These are phyloP conservation scores for Theileria sp. DNA, from an alignment of 169 alveolate species.

Conservation along the genomic window DNA sequence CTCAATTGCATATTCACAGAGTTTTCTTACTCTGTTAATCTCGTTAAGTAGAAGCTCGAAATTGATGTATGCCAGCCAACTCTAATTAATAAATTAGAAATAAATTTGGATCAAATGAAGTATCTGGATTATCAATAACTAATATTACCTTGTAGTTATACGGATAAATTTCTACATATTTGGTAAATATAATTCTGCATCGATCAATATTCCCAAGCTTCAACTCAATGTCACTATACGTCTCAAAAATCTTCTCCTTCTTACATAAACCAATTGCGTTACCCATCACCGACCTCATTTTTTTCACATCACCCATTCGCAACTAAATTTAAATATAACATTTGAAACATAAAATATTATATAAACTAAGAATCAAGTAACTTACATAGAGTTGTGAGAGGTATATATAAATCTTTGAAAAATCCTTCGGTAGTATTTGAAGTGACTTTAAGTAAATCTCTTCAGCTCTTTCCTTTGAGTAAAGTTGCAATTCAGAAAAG, in stretches of 20 bases:
- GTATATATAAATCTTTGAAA: conserved; percentile 89
- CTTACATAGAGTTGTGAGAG: conserved; percentile 82
- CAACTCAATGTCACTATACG: conserved; percentile 91
- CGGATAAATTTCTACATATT: conserved; percentile 88
- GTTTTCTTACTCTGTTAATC: conserved; percentile 83
- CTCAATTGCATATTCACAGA: conserved; percentile 86
- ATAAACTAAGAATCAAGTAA: conserved; percentile 44
- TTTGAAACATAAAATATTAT: conserved; percentile 3
- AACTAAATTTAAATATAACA: conserved; percentile 38
- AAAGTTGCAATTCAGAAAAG: conserved; percentile 88
- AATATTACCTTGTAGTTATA: conserved; percentile 74
- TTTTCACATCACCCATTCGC: conserved; percentile 77
- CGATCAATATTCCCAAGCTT: conserved; percentile 92
- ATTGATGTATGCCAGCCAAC: conserved; percentile 87
- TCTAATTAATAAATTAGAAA: conserved; percentile 34
- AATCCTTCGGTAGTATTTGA: conserved; percentile 87
- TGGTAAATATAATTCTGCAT: conserved; percentile 89
- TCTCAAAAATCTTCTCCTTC: conserved; percentile 85
- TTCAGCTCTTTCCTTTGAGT: conserved; percentile 81
- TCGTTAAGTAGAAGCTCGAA: conserved; percentile 88
- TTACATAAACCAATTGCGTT: conserved; percentile 91
- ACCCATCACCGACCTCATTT: conserved; percentile 90
- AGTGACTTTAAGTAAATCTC: conserved; percentile 86
- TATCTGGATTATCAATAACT: conserved; percentile 11
- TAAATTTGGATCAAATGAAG: neutral